phyloP scores from a whole-genome alignment of 345 rosid species.

The Eucalyptus sp. region DNA sequence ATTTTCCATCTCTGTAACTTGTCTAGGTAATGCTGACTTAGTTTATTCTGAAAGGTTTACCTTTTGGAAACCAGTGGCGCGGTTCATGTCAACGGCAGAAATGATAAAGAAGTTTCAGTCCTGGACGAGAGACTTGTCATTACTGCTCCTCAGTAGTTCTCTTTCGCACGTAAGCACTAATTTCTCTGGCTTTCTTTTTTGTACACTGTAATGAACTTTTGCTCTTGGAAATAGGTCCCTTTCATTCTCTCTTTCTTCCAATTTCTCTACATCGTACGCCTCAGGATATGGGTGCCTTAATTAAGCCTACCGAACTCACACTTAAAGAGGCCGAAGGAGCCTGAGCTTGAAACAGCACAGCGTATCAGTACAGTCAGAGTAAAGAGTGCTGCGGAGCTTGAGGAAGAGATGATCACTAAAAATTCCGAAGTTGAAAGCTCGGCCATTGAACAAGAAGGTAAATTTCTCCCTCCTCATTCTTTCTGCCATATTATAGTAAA shows the following conservation, averaged over 20 bases:
- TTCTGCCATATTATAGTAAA: neutral
- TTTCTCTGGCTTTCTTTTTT: no score
- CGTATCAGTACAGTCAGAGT: constrained; percentile 60
- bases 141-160: no score
- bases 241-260: neutral
- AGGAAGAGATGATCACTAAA: constrained; percentile 96
- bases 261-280: neutral
- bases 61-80: no score
- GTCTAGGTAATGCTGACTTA: no score
- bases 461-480: neutral
- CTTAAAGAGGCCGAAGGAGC: constrained; percentile 90
- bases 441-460: constrained; percentile 92
- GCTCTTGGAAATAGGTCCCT: neutral
- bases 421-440: constrained; percentile 93
- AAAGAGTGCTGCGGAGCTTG: constrained; percentile 85
- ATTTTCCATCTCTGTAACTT: no score
- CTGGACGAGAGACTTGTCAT: no score
- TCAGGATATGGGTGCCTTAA: neutral
- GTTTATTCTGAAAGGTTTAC: no score
- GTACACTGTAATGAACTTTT: neutral
- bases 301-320: constrained; percentile 37
- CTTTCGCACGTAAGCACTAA: no score
- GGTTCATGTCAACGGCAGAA: no score
- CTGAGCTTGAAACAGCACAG: constrained; percentile 85
- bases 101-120: no score